Evolutionary conservation across 306 rosid species (phyloP), one percentile per base, ranked within the genome.

Genomic region (Gastrolobium bilobum): DNA sequence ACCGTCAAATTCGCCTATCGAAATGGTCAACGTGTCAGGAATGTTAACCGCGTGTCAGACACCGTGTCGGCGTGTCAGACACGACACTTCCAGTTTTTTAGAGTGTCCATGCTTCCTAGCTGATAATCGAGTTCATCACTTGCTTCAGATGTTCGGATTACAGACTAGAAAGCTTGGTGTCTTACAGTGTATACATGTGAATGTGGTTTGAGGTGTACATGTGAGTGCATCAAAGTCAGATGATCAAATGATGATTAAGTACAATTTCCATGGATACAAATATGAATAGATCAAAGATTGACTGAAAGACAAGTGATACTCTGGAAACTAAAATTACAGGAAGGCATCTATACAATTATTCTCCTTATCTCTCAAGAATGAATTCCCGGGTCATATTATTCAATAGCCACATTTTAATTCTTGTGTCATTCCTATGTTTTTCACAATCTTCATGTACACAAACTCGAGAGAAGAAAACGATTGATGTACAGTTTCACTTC

Each of bases 241-340:
- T 38, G 8, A 68, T 15, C 15, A 52, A 75, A 34, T 51, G 52
- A 14, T 1, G 37, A 37, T n/a, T 46, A 15, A 6, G 47, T 33
- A 68, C 51, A 68, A 68, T 37, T n/a, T 67, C 7, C 7, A 10
- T 10, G 4, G 76, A 74, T 40, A 42, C 51, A 74, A 26, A 7
- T 10, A n/a, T 40, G 46, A 62, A 52, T 14, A 4, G 42, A 33
- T 15, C 35, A 52, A 15, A 29, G 8, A 53, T 26, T 0, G 4
- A 42, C 4, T 39, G 11, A 15, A 65, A 31, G 39, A 78, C 7
- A 57, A 72, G 31, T 52, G 40, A 68, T 52, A 6, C 40, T 58
- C 39, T 51, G 33, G 40, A 75, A 68, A 44, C 77, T 10, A 54
- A 62, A 73, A 39, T 65, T 47, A 47, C 37, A 14, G 29, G 83